These are phyloP conservation scores for Aspergillus olivimuriae DNA, from an alignment of 495 filamentous ascomycete genomes.

Conservation along the genomic window DNA sequence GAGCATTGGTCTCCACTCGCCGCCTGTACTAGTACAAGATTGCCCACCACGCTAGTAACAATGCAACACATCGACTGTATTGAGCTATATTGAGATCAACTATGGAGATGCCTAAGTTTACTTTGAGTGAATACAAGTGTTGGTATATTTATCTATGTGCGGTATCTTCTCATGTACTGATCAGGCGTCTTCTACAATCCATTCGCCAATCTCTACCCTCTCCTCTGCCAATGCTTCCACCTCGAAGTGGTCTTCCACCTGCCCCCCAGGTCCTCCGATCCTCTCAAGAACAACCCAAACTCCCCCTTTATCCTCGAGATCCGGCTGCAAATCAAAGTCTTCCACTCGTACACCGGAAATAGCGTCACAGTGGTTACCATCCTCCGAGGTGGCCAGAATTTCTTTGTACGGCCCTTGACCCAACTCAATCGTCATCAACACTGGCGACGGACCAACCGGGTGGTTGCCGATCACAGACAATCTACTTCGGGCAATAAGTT, in stretches of 20 bases:
- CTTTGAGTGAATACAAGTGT: too few species aligned
- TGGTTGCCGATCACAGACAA: slow-evolving; percentile 30
- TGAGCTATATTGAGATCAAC: too few species aligned
- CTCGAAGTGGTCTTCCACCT: slow-evolving; percentile 50
- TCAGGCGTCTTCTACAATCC: slow-evolving; percentile 39
- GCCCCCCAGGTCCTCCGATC: slow-evolving; percentile 46
- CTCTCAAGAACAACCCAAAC: slow-evolving; percentile 78
- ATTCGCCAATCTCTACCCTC: slow-evolving; percentile 53
- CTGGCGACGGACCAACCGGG: slow-evolving; percentile 42
- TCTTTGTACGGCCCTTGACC: slow-evolving; percentile 62
- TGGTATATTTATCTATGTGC: too few species aligned
- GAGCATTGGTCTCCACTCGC: too few species aligned
- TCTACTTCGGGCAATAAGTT: slow-evolving; percentile 43
- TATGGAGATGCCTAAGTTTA: too few species aligned
- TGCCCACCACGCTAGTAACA: too few species aligned
- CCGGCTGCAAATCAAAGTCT: slow-evolving; percentile 65
- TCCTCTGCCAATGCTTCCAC: slow-evolving; percentile 67
- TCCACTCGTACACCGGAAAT: slow-evolving; percentile 60
- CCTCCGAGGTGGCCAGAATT: slow-evolving; percentile 52
- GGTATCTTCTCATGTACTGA: too few species aligned
- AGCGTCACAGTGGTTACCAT: slow-evolving; percentile 63
- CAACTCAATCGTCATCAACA: slow-evolving; percentile 58
- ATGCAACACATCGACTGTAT: too few species aligned
- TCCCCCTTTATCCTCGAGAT: slow-evolving; percentile 38
- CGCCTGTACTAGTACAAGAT: too few species aligned